Base-by-base conservation (phyloP, 768 basidiomycete species). In the Piloderma croceum region DNA sequence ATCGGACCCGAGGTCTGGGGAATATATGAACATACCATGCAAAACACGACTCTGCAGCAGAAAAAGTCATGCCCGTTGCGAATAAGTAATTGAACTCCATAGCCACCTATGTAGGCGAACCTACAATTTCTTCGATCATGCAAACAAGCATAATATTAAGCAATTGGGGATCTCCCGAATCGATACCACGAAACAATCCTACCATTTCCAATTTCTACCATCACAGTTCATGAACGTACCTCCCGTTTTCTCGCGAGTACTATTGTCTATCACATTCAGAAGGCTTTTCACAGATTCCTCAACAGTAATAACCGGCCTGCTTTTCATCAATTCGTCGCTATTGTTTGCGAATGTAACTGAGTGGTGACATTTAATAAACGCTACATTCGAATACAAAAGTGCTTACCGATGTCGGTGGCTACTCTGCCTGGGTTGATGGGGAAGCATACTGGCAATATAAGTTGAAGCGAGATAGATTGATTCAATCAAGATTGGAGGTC, bases 391-490 rank as follows among this genome's bases (percentile, higher is more conserved):
- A n/a, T n/a, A n/a, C 10, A 29, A 9, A 9, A 29, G 9, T 29
- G 6, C 9, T 17, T 18, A 10, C 42, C 42, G 19, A 31, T 43
- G 13, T 43, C 42, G n/a, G 42, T 43, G 19, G 22, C 27, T 4
- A 38, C 36, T 21, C 24, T 29, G 9, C 42, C 42, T 3, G 36
- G 40, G 13, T 13, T 9, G 22, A 41, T 22, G 7, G 40, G 19
- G n/a, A 38, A 17, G 25, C 31, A 29, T 12, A 41, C 31, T 5
- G 32, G 31, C 25, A 25, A 29, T 15, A 29, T n/a, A n/a, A n/a
- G n/a, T n/a, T n/a, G 9, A 15, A 29, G 27, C 27, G 27, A 29
- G 10, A 15, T 29, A 29, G 15, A 29, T 15, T 15, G 15, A 29
- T 9, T 29, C n/a, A n/a, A n/a, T n/a, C 27, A 29, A 9, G 9